Percentiles rank a stretch among this genome's conserved stretches.
Evolutionary conservation across 192 early-diverging fungal species (phyloP).

Genomic region (Mortierella antarctica): DNA sequence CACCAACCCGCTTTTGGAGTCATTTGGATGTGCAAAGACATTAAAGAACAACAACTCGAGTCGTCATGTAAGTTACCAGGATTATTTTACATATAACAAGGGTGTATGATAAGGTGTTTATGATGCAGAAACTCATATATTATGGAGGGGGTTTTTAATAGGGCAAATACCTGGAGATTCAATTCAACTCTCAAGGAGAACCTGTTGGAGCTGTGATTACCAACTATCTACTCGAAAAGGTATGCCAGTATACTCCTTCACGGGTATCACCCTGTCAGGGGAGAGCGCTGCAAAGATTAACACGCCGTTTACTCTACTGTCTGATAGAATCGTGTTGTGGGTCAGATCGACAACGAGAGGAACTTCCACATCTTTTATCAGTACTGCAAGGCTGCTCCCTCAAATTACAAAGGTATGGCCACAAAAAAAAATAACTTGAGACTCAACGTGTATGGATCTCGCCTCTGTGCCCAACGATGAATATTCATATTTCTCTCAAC

Average conservation of each 20-base stretch:
- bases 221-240: slow-evolving; percentile 98
- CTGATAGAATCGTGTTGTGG: slow-evolving; percentile 88
- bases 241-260: slow-evolving; percentile 16
- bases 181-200: slow-evolving; percentile 91
- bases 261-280: neutral
- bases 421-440: neutral
- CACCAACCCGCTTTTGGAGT: slow-evolving; percentile 98
- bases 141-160: slow-evolving; percentile 31
- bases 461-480: neutral
- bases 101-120: neutral
- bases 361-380: slow-evolving; percentile 99
- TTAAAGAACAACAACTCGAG: slow-evolving; percentile 98
- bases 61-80: slow-evolving; percentile 80
- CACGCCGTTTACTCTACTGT: neutral
- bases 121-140: neutral
- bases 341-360: slow-evolving; percentile 92
- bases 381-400: slow-evolving; percentile 82
- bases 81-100: neutral
- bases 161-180: slow-evolving; percentile 99
- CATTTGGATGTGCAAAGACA: slow-evolving; percentile 99
- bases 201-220: slow-evolving; percentile 98
- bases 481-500: neutral
- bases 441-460: neutral
- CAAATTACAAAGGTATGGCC: slow-evolving; percentile 70
- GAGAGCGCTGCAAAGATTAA: neutral